Evolutionary conservation across 2,329 filamentous ascomycete genomes (phyloP).

Genomic region (Trichoderma sp.): DNA sequence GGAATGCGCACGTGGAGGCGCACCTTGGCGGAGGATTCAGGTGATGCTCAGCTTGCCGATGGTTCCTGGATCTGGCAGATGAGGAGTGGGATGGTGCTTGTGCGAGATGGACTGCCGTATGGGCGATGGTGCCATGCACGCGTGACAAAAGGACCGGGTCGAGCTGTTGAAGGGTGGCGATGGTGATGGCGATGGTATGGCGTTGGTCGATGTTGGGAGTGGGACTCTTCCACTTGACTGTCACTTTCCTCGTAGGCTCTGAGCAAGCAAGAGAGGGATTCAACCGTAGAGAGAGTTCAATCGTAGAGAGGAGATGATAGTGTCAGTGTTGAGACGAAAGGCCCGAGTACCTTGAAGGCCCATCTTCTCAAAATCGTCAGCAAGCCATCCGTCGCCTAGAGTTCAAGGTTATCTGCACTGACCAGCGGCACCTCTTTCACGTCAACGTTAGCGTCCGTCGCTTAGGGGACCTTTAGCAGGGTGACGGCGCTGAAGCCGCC

Average conservation of each 20-base stretch:
- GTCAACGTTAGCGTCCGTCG: constrained; percentile 5
- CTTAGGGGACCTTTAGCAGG: neutral
- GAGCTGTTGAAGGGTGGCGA: neutral
- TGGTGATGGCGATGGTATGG: neutral
- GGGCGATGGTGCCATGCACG: neutral
- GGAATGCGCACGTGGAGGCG: constrained; percentile 14
- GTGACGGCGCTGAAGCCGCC: neutral
- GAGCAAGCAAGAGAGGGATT: too few relatives aligned
- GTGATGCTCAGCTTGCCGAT: neutral
- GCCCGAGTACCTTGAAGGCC: neutral
- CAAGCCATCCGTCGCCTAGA: neutral
- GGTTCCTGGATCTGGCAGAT: constrained; percentile 14
- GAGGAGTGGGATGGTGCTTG: neutral
- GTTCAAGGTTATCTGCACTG: neutral
- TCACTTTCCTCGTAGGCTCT: too few relatives aligned
- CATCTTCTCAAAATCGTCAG: neutral
- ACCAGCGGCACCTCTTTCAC: neutral
- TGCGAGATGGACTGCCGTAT: neutral
- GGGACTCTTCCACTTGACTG: neutral
- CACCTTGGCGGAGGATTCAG: constrained; percentile 1
- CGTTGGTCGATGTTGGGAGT: neutral
- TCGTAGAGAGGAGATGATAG: too few relatives aligned
- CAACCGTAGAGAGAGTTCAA: too few relatives aligned
- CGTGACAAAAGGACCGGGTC: neutral
- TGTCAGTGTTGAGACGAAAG: neutral